A percentile compares a stretch with the other conserved stretches of the same genome.
These are phyloP conservation scores for Neofusicoccum cordaticola DNA, from an alignment of 2,329 filamentous ascomycete species.

Conservation along the genomic window DNA sequence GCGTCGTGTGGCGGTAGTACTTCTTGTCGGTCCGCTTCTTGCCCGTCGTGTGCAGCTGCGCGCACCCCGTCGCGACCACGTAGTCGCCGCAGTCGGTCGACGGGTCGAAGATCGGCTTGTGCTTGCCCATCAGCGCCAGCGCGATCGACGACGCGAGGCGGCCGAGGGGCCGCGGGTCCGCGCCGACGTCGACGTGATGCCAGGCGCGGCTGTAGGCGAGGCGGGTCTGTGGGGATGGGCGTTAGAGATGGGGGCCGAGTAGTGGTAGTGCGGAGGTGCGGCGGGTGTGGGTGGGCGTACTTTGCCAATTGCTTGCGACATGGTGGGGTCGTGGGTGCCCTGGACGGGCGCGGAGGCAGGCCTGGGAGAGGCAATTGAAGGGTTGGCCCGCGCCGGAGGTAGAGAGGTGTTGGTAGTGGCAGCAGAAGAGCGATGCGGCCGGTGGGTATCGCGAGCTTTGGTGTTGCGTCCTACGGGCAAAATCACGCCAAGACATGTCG, in stretches of 20 bases:
- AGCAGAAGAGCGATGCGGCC: not conserved
- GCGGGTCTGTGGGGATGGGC: slow-evolving; percentile 63
- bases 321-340: slow-evolving; percentile 38
- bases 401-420: not conserved
- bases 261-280: not conserved
- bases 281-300: slow-evolving; percentile 48
- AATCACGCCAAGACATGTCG: slow-evolving; percentile 17
- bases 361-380: not conserved
- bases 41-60: slow-evolving; percentile 81
- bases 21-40: slow-evolving; percentile 91
- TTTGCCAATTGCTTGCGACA: slow-evolving; percentile 78
- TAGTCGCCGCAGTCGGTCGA: slow-evolving; percentile 99
- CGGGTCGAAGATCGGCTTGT: slow-evolving; percentile 97
- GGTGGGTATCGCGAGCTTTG: not conserved
- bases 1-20: slow-evolving; percentile 92
- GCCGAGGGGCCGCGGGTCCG: slow-evolving; percentile 73
- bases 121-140: slow-evolving; percentile 90
- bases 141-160: slow-evolving; percentile 87
- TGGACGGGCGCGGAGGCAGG: slow-evolving; percentile 18
- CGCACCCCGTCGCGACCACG: slow-evolving; percentile 88
- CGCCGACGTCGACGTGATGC: slow-evolving; percentile 79
- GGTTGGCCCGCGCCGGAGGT: not conserved
- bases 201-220: slow-evolving; percentile 95
- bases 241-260: not conserved
- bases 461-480: slow-evolving; percentile 10